Conservation (phyloP, 495 filamentous ascomycete species). For the Penicillium ucsense region DNA sequence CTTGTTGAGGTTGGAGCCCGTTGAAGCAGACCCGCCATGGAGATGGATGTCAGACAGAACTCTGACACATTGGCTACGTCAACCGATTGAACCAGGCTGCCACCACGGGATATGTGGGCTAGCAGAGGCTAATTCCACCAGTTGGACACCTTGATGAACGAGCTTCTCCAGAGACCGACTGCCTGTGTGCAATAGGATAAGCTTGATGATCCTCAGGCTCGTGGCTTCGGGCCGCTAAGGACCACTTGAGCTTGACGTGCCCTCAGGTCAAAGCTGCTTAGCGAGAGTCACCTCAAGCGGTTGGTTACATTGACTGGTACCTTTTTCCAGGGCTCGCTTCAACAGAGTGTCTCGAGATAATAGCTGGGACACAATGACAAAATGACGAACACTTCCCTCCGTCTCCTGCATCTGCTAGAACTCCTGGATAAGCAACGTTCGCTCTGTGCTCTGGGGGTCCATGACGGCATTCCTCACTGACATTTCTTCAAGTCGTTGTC, state of each 20-base stretch:
- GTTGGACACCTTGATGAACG: too few species aligned
- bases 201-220: slow-evolving; percentile 1
- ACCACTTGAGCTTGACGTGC: background rate
- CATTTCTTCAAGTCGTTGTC: background rate
- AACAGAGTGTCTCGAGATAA: background rate
- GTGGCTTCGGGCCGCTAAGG: too few species aligned
- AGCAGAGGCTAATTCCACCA: too few species aligned
- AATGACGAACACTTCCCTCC: slow-evolving; percentile 13
- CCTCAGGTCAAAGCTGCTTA: background rate
- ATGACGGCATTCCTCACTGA: slow-evolving; percentile 20
- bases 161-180: slow-evolving; percentile 3
- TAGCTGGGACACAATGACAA: background rate
- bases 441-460: slow-evolving; percentile 6
- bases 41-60: too few species aligned
- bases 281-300: slow-evolving; percentile 6
- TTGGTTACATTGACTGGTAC: slow-evolving; percentile 11
- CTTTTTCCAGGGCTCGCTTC: slow-evolving; percentile 4
- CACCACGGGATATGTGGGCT: too few species aligned
- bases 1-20: too few species aligned
- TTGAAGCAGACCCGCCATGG: too few species aligned
- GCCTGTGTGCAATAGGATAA: slow-evolving; percentile 4
- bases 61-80: too few species aligned
- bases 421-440: too few species aligned
- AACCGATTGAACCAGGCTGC: too few species aligned
- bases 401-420: background rate